A percentile compares a stretch with the other conserved stretches of the same genome.
Evolutionary conservation across 2,329 filamentous ascomycete genomes (phyloP).

Genomic region (Aspergillus novoparasiticus): DNA sequence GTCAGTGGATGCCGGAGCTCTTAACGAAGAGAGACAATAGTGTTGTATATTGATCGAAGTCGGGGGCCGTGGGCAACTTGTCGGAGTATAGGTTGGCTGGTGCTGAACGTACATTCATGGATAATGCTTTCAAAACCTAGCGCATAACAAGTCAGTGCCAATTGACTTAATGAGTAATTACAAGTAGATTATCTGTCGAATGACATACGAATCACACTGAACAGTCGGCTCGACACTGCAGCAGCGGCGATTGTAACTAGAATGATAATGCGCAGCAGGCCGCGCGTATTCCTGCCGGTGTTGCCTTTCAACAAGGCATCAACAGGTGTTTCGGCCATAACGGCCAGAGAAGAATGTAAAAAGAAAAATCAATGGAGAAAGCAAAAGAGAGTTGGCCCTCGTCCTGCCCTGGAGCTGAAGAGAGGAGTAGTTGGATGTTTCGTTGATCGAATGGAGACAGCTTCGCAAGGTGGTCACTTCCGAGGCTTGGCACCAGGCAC

Average conservation of each 20-base stretch:
- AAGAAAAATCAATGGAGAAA: slow-evolving; percentile 34
- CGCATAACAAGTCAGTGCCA: slow-evolving; percentile 15
- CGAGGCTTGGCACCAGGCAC: slow-evolving; percentile 40
- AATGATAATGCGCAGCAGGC: slow-evolving; percentile 85
- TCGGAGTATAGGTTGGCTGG: slow-evolving; percentile 10
- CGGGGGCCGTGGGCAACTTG: not conserved
- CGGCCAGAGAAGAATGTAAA: slow-evolving; percentile 37
- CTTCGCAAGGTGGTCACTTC: slow-evolving; percentile 48
- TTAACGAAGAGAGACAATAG: slow-evolving; percentile 11
- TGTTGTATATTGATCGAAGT: not conserved
- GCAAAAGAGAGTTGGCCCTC: slow-evolving; percentile 28
- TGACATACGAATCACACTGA: slow-evolving; percentile 92
- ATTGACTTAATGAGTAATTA: not conserved
- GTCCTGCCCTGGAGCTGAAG: slow-evolving; percentile 18
- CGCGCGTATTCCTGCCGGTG: slow-evolving; percentile 78
- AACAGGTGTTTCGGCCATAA: slow-evolving; percentile 51
- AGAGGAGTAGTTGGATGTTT: slow-evolving; percentile 25
- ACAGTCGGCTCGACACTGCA: slow-evolving; percentile 88
- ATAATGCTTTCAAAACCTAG: slow-evolving; percentile 97
- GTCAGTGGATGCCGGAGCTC: slow-evolving; percentile 22
- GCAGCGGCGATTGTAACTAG: slow-evolving; percentile 87
- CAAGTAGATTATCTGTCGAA: not conserved
- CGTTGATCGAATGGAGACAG: slow-evolving; percentile 28
- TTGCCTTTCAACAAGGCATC: slow-evolving; percentile 72
- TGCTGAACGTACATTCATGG: slow-evolving; percentile 82